phyloP scores from a whole-genome alignment of 495 filamentous ascomycete genomes.

The Lasiosphaeris hirsuta region DNA sequence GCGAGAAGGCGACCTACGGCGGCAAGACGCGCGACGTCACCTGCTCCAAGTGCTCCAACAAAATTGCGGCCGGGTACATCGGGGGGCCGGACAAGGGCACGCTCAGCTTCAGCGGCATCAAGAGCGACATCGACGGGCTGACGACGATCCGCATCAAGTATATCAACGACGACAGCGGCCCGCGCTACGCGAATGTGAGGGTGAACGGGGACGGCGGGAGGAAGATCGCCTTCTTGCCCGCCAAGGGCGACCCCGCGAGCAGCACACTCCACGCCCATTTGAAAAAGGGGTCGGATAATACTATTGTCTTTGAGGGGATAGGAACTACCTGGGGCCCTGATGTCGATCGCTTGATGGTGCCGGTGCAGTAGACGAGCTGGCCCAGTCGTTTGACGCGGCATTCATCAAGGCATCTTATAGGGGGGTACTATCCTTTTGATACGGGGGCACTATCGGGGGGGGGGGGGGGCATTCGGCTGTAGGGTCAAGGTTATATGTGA shows the following conservation, averaged over 20 bases:
- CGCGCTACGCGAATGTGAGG: constrained; percentile 51
- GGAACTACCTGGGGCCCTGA: constrained; percentile 52
- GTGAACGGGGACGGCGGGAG: constrained; percentile 52
- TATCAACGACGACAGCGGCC: constrained; percentile 48
- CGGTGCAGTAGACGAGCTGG: constrained; percentile 24
- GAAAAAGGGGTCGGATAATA: constrained; percentile 42
- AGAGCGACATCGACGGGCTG: constrained; percentile 41
- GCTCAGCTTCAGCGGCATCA: constrained; percentile 44
- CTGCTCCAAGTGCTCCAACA: constrained; percentile 49
- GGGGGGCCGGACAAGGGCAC: constrained; percentile 48
- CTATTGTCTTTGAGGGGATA: constrained; percentile 46
- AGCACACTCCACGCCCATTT: constrained; percentile 43
- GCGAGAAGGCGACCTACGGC: constrained; percentile 38
- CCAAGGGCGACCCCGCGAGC: constrained; percentile 28
- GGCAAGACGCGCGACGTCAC: constrained; percentile 33
- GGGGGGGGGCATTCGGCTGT: too few relatives aligned
- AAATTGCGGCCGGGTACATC: constrained; percentile 50
- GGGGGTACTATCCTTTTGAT: too few relatives aligned
- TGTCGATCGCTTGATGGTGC: constrained; percentile 55
- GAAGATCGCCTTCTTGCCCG: constrained; percentile 49
- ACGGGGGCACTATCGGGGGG: too few relatives aligned
- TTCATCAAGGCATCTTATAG: too few relatives aligned
- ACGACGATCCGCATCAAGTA: constrained; percentile 55
- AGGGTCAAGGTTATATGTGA: too few relatives aligned
- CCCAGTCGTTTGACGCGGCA: too few relatives aligned